Conservation (phyloP, 2,329 filamentous ascomycete species). For the Penicillium expansum region DNA sequence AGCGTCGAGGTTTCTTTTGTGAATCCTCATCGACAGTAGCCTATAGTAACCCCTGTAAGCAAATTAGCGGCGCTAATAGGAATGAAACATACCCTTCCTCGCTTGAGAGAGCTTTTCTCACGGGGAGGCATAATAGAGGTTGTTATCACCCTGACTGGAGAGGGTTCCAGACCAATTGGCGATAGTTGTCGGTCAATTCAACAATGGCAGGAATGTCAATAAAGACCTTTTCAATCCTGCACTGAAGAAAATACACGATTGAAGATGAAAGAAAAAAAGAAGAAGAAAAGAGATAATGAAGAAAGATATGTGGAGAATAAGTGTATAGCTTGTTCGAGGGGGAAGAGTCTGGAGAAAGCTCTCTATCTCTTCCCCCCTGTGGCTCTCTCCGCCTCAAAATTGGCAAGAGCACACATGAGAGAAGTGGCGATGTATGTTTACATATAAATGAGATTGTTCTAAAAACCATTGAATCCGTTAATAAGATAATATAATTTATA, state of each 20-base stretch:
- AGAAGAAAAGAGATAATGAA: neutral
- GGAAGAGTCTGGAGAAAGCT: conserved; percentile 1
- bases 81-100: conserved; percentile 61
- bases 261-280: neutral
- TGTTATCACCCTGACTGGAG: conserved; percentile 9
- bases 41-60: conserved; percentile 46
- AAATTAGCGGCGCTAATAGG: conserved; percentile 19
- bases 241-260: neutral
- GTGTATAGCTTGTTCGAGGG: neutral
- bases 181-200: conserved; percentile 1
- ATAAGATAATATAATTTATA: neutral
- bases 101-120: conserved; percentile 84
- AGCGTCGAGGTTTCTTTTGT: conserved; percentile 78
- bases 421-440: neutral
- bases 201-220: neutral
- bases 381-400: conserved; percentile 6
- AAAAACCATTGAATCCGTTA: neutral
- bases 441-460: neutral
- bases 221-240: neutral
- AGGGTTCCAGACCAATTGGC: conserved; percentile 18
- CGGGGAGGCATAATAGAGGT: conserved; percentile 44
- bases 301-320: neutral
- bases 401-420: neutral
- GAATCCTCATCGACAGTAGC: conserved; percentile 62
- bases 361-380: neutral